Evolutionary conservation across 2,329 filamentous ascomycete species (phyloP).

Genomic region (Penicillium italicum): DNA sequence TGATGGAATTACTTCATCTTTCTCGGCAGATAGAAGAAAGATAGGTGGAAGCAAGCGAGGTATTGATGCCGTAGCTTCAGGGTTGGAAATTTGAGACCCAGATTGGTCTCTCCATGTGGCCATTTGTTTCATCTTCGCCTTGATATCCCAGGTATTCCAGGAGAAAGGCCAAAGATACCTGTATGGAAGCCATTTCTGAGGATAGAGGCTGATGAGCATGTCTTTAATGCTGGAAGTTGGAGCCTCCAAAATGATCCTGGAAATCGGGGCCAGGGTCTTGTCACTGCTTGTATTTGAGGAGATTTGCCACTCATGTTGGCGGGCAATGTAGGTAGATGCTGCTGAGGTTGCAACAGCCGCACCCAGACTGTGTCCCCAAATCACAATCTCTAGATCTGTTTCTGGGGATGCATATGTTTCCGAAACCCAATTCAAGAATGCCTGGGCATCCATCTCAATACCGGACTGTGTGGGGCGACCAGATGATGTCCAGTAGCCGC

Average conservation of each 20-base stretch:
- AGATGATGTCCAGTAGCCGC: slow-evolving; percentile 74
- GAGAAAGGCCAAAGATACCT: slow-evolving; percentile 71
- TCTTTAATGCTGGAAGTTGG: slow-evolving; percentile 67
- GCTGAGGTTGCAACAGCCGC: slow-evolving; percentile 66
- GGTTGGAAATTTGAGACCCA: neutral
- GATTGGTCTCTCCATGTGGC: slow-evolving; percentile 23
- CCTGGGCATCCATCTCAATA: slow-evolving; percentile 65
- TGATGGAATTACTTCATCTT: slow-evolving; percentile 45
- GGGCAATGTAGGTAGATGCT: slow-evolving; percentile 44
- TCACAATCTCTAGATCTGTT: slow-evolving; percentile 44
- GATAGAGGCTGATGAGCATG: slow-evolving; percentile 71
- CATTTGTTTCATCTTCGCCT: slow-evolving; percentile 40
- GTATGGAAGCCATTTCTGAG: slow-evolving; percentile 76
- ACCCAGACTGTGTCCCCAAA: slow-evolving; percentile 78
- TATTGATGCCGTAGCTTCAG: neutral
- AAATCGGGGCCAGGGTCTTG: slow-evolving; percentile 25
- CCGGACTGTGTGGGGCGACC: slow-evolving; percentile 68
- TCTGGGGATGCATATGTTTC: slow-evolving; percentile 33
- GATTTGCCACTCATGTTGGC: neutral
- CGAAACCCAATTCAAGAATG: slow-evolving; percentile 61
- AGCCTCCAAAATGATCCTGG: slow-evolving; percentile 66
- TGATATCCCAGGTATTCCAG: slow-evolving; percentile 56
- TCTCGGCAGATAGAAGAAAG: slow-evolving; percentile 41
- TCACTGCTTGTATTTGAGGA: neutral
- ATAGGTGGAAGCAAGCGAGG: slow-evolving; percentile 26